Evolutionary conservation across 2,329 filamentous ascomycete species (phyloP).

Genomic region (Orbilia quercus): DNA sequence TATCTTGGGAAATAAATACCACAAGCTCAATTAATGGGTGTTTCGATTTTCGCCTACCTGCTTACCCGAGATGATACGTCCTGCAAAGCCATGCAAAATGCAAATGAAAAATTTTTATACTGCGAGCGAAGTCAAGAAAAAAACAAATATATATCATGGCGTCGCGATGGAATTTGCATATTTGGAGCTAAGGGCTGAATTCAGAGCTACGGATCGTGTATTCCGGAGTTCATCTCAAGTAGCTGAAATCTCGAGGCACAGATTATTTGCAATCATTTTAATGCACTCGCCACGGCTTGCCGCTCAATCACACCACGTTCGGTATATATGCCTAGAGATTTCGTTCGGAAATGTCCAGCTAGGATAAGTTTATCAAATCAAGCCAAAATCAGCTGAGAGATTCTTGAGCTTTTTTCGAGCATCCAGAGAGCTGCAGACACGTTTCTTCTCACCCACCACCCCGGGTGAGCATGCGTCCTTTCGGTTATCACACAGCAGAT

Average conservation of each 20-base stretch:
- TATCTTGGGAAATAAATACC: slow-evolving; percentile 4
- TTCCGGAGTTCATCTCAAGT: not conserved
- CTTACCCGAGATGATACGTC: slow-evolving; percentile 16
- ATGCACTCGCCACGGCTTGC: not conserved
- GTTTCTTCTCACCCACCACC: slow-evolving; percentile 32
- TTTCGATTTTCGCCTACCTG: slow-evolving; percentile 44
- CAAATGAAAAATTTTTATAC: slow-evolving; percentile 9
- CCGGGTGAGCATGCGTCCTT: slow-evolving; percentile 11
- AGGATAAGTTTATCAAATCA: too few relatives aligned
- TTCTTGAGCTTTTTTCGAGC: not conserved
- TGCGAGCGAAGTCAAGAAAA: too few relatives aligned
- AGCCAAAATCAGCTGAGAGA: slow-evolving; percentile 16
- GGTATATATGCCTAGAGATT: too few relatives aligned
- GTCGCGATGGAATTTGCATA: too few relatives aligned
- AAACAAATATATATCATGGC: not conserved
- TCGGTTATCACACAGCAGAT: slow-evolving; percentile 30
- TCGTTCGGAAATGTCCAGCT: slow-evolving; percentile 9
- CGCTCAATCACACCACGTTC: too few relatives aligned
- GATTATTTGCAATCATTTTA: not conserved
- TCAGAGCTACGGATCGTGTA: not conserved
- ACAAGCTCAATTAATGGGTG: not conserved
- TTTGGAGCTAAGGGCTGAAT: not conserved
- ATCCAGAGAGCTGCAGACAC: slow-evolving; percentile 46
- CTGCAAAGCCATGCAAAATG: slow-evolving; percentile 1
- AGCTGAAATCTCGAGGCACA: too few relatives aligned